Base-by-base conservation (phyloP, 1,284 basidiomycete genomes). In the Entoloma clypeatum region DNA sequence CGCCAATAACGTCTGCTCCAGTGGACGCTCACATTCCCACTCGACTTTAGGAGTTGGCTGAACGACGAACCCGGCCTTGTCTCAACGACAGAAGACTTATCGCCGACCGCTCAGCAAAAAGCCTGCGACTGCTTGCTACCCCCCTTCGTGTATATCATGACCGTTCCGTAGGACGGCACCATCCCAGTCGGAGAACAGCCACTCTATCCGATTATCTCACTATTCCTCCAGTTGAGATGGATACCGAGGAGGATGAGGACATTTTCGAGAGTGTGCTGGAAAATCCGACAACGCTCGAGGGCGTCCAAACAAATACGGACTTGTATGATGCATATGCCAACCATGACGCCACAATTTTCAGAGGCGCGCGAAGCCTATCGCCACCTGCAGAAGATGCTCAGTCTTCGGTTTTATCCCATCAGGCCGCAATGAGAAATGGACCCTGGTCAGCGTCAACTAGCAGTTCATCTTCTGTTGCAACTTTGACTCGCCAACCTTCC, bases 231-330 rank as follows among this genome's bases (percentile, higher is more conserved):
- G 70, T 71, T 40, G 74, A 75, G 49, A 64, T 76, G 53, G 72
- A 76, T 7, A 59, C 74, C 45, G 75, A 79, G 11, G 79, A 81
- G 4, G 79, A 80, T n/a, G 78, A 79, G 7, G 75, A 77, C 18
- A 73, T 79, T 23, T 65, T 68, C 44, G 69, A 65, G 18, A 63
- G 56, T 37, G 56, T 68, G 52, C 45, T 70, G 35, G 63, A 67
- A 26, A 58, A 62, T 26, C 49, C 56, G 6, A 52, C 57, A 3
- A 52, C 56, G 4, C 50, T 68, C 21, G 80, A 83, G 54, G 79
- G 79, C 21, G 65, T 65, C 32, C 74, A 77, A 28, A 51, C 74
- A 36, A 76, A 75, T 47, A 59, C 75, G 5, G 77, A 82, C 37
- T 47, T 85, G 14, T 79, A 71, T 51, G 75, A 77, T 39, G 74